Base-by-base conservation (phyloP, 2,329 filamentous ascomycete genomes). In the Exophiala sp. region DNA sequence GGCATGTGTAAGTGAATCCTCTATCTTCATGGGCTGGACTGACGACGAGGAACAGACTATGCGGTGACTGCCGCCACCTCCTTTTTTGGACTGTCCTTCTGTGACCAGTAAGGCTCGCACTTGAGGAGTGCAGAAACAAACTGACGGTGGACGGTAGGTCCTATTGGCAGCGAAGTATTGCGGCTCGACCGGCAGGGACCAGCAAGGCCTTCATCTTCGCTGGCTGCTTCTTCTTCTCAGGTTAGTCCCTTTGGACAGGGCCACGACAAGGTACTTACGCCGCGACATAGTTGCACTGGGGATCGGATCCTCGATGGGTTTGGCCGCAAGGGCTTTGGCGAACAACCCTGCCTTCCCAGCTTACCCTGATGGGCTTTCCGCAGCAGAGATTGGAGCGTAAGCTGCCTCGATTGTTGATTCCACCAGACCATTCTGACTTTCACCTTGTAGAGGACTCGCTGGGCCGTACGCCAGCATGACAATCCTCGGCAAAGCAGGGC, bases 391-490 rank as follows among this genome's bases (percentile, higher is more conserved):
- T 24, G 45, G 51, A 9, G 55, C 58, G 30, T 34, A n/a, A 34
- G 30, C 6, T 9, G 14, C 13, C 8, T 2, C 14, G 6, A 6
- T 34, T 13, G 30, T 23, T 29, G 8, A 18, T 18, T 69, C 30
- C 30, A n/a, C 14, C 30, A 13, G 7, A 34, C 5, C 1, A 73
- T 1, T 71, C 70, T 1, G 18, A 52, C 60, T 58, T 10, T 40
- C n/a, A 18, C 7, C 10, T 23, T 21, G 14, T 23, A 34, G 30
- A 38, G 47, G 40, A 21, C 74, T 95, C 7, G 89, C 91, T 0
- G 75, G 95, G 0, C 89, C 90, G 0, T 88, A 89, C 50, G 88
- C 88, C 1, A 86, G 89, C 0, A 86, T 94, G 3, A 86, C 86
- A 1, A 69, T 95, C 6, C 77, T 95, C 7, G 89, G 88, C 1